phyloP scores from a whole-genome alignment of 2,329 filamentous ascomycete genomes.

The Metarhizium robertsii region DNA sequence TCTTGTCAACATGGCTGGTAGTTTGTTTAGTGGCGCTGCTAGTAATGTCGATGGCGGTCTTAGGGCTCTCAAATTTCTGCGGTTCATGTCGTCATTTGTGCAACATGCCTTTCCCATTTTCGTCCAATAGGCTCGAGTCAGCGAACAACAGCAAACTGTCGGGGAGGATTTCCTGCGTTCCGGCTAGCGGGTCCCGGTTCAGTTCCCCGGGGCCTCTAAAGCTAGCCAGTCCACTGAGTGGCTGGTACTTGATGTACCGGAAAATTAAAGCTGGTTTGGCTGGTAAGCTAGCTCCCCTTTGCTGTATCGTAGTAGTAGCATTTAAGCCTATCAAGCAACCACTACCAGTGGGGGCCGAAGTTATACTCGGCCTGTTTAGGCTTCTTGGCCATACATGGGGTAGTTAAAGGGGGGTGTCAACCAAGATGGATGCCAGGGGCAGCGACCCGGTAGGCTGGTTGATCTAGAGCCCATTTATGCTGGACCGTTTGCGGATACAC shows the following conservation, averaged over 20 bases:
- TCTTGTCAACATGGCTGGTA: background rate
- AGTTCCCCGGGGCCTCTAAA: slow-evolving; percentile 9
- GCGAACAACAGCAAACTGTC: background rate
- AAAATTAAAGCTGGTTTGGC: slow-evolving; percentile 6
- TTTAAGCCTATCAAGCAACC: background rate
- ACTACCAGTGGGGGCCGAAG: background rate
- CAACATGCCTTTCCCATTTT: background rate
- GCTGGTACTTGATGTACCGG: slow-evolving; percentile 2
- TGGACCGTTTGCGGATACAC: background rate
- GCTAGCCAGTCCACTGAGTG: slow-evolving; percentile 1
- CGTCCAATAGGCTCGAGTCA: background rate
- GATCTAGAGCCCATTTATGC: slow-evolving; percentile 8
- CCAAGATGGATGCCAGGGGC: slow-evolving; percentile 1
- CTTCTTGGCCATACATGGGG: background rate
- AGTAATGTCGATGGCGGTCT: background rate
- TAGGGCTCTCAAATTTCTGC: background rate
- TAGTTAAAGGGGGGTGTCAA: background rate
- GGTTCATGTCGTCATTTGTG: slow-evolving; percentile 3
- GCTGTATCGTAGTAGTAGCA: too few relatives aligned
- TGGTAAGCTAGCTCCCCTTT: background rate
- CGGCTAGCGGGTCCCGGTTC: slow-evolving; percentile 10
- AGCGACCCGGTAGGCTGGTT: slow-evolving; percentile 11
- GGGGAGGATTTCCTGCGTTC: slow-evolving; percentile 6
- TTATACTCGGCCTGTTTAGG: background rate
- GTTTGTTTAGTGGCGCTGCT: background rate